Base-by-base conservation (phyloP, 371 early-diverging fungal genomes). In the Phascolomyces articulosus region DNA sequence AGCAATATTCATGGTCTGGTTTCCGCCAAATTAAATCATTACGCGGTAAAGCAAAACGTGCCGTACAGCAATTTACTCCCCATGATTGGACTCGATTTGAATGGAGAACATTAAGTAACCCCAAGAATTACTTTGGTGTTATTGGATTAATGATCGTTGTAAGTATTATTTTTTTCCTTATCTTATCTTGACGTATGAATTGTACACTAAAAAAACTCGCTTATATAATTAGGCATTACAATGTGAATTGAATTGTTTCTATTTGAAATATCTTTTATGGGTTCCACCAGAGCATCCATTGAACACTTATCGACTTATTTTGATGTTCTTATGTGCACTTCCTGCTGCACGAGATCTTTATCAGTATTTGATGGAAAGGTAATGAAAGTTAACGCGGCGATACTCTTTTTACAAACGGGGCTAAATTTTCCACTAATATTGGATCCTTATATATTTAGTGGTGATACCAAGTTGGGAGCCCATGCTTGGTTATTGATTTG, bases 51-150 rank as follows among this genome's bases (percentile, higher is more conserved):
- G 77, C 96, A 6, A 92, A 90, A 62, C 84, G 98, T 16, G 90
- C 95, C 1, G 91, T 95, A 34, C 90, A 91, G 44, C 98, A 97
- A 78, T 96, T 97, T 63, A 96, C 96, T 9, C 97, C 98, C 34
- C 93, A 93, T 73, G 89, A 88, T 68, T 98, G 96, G 96, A 96
- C 95, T 6, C 87, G 80, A 41, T 97, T 95, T 69, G 88, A 92
- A 65, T 97, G 98, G 98, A 90, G 83, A 18, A 78, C 90, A 1
- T 91, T 94, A 6, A 88, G 86, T 40, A 87, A 90, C 48, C 92
- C 94, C 65, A 89, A 87, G 63, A 90, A 88, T 73, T 95, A 89
- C 74, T 72, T 89, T 41, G 91, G 90, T 15, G 85, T 91, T 16
- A 69, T 93, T 49, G 74, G 72, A 9, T 71, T 91, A 28, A 74